Evolutionary conservation across 257 asterid genomes (phyloP).

Genomic region (Galeopsis tetrahit): DNA sequence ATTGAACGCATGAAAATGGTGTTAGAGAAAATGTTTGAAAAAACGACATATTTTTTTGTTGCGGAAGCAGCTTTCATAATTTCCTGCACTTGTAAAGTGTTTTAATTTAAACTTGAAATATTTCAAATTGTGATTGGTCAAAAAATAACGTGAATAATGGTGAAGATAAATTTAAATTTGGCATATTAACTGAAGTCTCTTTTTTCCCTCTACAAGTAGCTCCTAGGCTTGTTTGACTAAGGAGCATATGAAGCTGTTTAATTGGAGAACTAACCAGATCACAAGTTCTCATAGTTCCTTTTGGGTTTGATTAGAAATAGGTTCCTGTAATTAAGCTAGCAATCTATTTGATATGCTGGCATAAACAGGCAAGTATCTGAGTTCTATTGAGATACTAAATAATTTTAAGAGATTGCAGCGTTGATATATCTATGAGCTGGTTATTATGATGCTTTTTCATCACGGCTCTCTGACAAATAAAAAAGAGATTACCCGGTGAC

Average conservation of each 20-base stretch:
- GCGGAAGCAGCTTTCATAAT: neutral
- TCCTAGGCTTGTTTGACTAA: conserved; percentile 1
- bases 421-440: neutral
- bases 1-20: neutral
- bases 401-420: neutral
- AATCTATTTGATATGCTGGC: neutral
- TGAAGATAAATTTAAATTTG: neutral
- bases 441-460: neutral
- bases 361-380: conserved; percentile 9
- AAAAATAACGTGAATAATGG: neutral
- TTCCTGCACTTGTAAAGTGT: neutral
- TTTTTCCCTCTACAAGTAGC: neutral
- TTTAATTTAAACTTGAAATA: conserved; percentile 9
- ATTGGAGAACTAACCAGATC: neutral
- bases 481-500: conserved; percentile 10
- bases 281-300: neutral
- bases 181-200: conserved; percentile 9
- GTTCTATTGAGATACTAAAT: neutral
- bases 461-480: neutral
- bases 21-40: conserved; percentile 1
- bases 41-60: conserved; percentile 1
- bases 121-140: neutral
- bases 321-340: neutral
- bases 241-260: conserved; percentile 2
- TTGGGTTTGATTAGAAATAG: neutral